Percentiles rank a stretch among this genome's conserved stretches.
These are phyloP conservation scores for Jaenimonas drosophilae DNA, from an alignment of 208 protist genomes.

Conservation along the genomic window DNA sequence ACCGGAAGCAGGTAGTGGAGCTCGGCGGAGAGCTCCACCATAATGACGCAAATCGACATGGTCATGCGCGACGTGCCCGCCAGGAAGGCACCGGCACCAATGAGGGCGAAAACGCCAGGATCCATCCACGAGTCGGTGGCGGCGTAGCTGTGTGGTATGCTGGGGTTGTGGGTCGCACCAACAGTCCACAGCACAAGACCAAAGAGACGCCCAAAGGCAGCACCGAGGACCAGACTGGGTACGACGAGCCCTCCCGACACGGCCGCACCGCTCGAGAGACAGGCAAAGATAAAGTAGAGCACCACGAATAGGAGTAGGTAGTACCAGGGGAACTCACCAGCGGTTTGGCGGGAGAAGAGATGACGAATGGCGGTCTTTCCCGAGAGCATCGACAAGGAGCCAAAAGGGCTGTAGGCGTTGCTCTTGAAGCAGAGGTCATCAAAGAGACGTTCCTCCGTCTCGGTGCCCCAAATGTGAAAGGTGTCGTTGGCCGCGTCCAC, in stretches of 20 bases:
- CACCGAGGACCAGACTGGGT: constrained; percentile 86
- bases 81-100: constrained; percentile 89
- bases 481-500: constrained; percentile 14
- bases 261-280: constrained; percentile 52
- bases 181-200: constrained; percentile 69
- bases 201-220: constrained; percentile 73
- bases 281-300: constrained; percentile 76
- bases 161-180: constrained; percentile 8
- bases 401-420: constrained; percentile 65
- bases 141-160: constrained; percentile 31
- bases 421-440: constrained; percentile 45
- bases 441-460: constrained; percentile 37
- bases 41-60: constrained; percentile 92
- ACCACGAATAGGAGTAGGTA: constrained; percentile 70
- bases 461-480: constrained; percentile 63
- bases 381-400: constrained; percentile 72
- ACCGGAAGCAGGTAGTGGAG: constrained; percentile 90
- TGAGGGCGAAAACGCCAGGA: constrained; percentile 88
- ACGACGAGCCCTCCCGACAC: constrained; percentile 87
- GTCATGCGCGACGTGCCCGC: constrained; percentile 88
- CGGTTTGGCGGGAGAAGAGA: constrained; percentile 82
- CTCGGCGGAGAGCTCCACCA: constrained; percentile 91
- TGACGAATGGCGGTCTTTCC: constrained; percentile 83
- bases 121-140: constrained; percentile 69
- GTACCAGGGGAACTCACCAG: constrained; percentile 46